Percentiles rank a stretch among this genome's conserved stretches.
Evolutionary conservation across 352 stramenopile species (phyloP).

Genomic region (Phytophthora tentaculata): DNA sequence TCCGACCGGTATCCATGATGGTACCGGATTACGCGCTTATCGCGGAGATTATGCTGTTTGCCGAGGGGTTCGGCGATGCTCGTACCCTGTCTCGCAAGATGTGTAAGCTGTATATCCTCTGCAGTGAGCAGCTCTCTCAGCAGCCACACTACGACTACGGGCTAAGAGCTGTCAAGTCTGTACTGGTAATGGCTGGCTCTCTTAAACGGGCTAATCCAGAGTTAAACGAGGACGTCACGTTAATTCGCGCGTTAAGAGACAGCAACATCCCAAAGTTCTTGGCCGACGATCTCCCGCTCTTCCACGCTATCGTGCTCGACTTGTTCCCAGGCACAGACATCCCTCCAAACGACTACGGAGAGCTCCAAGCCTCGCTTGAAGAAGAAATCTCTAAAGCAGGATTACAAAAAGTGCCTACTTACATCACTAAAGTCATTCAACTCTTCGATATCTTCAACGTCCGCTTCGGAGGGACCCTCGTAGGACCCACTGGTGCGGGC

Average conservation of each 20-base stretch:
- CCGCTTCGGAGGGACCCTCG: slow-evolving; percentile 90
- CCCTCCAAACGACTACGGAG: slow-evolving; percentile 84
- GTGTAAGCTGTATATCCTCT: slow-evolving; percentile 95
- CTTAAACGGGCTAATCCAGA: slow-evolving; percentile 85
- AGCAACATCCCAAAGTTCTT: slow-evolving; percentile 97
- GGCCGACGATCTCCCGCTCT: slow-evolving; percentile 91
- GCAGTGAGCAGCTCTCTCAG: slow-evolving; percentile 93
- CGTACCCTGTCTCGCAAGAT: slow-evolving; percentile 95
- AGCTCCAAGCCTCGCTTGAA: slow-evolving; percentile 75
- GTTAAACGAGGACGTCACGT: slow-evolving; percentile 88
- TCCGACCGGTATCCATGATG: slow-evolving; percentile 97
- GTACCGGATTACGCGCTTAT: slow-evolving; percentile 96
- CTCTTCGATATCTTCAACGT: slow-evolving; percentile 96
- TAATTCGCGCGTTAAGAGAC: slow-evolving; percentile 90
- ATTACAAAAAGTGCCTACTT: slow-evolving; percentile 75
- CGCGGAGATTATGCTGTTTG: slow-evolving; percentile 97
- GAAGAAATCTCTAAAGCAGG: slow-evolving; percentile 64
- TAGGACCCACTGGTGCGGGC: slow-evolving; percentile 83
- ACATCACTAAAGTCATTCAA: slow-evolving; percentile 94
- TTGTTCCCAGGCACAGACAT: slow-evolving; percentile 91
- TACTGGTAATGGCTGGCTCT: slow-evolving; percentile 92
- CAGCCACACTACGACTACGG: slow-evolving; percentile 97
- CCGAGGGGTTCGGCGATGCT: slow-evolving; percentile 95
- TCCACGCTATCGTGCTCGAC: slow-evolving; percentile 92
- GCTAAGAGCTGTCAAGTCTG: slow-evolving; percentile 91